Conservation (phyloP, 805 yeast species). For the Tetrapisispora namnaoensis region DNA sequence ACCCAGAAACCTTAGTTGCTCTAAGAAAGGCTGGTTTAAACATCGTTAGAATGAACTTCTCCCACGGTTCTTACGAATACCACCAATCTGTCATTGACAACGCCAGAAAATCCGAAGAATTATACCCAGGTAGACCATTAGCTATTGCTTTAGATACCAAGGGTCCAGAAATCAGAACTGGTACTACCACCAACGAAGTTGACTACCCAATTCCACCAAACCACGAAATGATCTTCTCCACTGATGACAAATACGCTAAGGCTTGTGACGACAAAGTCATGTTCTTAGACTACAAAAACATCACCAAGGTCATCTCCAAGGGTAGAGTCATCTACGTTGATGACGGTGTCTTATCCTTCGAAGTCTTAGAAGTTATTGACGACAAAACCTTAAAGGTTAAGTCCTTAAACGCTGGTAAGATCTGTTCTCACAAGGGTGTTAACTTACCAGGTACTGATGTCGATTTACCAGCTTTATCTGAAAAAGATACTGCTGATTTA, state of each 20-base stretch:
- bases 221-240: slow-evolving; percentile 89
- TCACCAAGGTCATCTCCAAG: slow-evolving; percentile 79
- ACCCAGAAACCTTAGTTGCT: slow-evolving; percentile 70
- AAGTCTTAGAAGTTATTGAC: slow-evolving; percentile 77
- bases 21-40: slow-evolving; percentile 96
- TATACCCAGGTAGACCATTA: slow-evolving; percentile 90
- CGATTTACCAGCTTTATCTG: slow-evolving; percentile 94
- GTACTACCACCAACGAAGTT: slow-evolving; percentile 70
- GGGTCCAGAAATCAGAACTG: slow-evolving; percentile 99
- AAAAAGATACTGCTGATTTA: slow-evolving; percentile 90
- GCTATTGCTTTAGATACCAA: slow-evolving; percentile 98
- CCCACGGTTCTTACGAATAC: slow-evolving; percentile 97
- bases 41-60: slow-evolving; percentile 98
- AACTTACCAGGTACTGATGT: slow-evolving; percentile 98
- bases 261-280: slow-evolving; percentile 68
- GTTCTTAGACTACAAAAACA: slow-evolving; percentile 92
- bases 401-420: slow-evolving; percentile 90
- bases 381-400: slow-evolving; percentile 72
- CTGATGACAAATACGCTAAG: slow-evolving; percentile 70
- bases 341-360: slow-evolving; percentile 95
- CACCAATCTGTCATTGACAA: slow-evolving; percentile 96
- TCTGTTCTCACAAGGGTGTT: slow-evolving; percentile 97
- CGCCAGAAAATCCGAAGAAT: slow-evolving; percentile 85
- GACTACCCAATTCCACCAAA: slow-evolving; percentile 78
- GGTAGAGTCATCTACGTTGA: slow-evolving; percentile 93